Percentiles rank a stretch among this genome's conserved stretches.
Evolutionary conservation across 78 protist genomes (phyloP).

Genomic region (Dictyostelium firmibasis): DNA sequence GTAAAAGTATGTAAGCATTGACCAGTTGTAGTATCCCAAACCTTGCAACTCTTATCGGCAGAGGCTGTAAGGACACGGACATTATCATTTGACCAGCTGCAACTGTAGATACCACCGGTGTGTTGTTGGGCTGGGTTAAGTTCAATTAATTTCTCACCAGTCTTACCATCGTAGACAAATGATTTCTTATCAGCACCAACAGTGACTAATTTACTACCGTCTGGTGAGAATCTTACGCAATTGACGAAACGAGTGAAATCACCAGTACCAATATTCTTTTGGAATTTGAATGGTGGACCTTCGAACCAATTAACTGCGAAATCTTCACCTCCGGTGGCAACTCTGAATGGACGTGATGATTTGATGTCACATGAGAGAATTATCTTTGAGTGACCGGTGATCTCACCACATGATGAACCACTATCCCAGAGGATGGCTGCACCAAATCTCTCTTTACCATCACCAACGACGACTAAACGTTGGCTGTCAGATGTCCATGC

Average conservation of each 20-base stretch:
- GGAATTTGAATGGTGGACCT: constrained; percentile 96
- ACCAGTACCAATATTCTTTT: constrained; percentile 20
- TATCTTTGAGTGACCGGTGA: constrained; percentile 92
- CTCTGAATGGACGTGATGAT: constrained; percentile 93
- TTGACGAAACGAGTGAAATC: constrained; percentile 88
- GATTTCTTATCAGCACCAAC: constrained; percentile 88
- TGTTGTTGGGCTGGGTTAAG: constrained; percentile 73
- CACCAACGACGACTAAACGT: constrained; percentile 95
- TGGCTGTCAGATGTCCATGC: constrained; percentile 95
- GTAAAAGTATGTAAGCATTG: constrained; percentile 54
- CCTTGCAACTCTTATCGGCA: constrained; percentile 91
- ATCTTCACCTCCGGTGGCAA: constrained; percentile 92
- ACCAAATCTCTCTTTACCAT: constrained; percentile 90
- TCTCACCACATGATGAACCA: constrained; percentile 93
- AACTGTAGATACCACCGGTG: constrained; percentile 84
- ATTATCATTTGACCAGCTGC: constrained; percentile 83
- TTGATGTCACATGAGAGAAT: constrained; percentile 86
- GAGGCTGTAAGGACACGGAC: constrained; percentile 85
- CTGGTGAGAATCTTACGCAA: constrained; percentile 91
- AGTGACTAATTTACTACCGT: constrained; percentile 76
- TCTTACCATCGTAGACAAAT: constrained; percentile 92
- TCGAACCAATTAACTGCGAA: constrained; percentile 65
- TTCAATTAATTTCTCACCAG: constrained; percentile 87
- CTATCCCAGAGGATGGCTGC: constrained; percentile 87
- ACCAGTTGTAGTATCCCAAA: constrained; percentile 87